phyloP scores from a whole-genome alignment of 208 protist genomes.

The Giardia duodenalis region DNA sequence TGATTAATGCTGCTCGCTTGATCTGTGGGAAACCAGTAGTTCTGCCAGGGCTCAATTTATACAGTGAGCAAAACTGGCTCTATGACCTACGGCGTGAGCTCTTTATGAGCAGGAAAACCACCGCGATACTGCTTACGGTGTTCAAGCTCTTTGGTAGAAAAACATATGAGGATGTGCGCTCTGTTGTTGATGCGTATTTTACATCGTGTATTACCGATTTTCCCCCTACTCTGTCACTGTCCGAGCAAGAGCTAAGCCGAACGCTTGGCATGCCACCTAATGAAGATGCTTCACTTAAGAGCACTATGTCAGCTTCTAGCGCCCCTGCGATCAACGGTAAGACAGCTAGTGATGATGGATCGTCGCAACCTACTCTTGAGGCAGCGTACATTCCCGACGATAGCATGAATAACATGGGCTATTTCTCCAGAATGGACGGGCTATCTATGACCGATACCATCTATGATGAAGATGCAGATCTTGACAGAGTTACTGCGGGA shows the following conservation, averaged over 20 bases:
- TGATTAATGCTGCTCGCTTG: not conserved
- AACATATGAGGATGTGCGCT: not conserved
- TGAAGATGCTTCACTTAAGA: not conserved
- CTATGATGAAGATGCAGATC: not conserved
- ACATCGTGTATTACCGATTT: not conserved
- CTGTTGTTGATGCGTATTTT: not conserved
- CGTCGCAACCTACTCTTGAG: not conserved
- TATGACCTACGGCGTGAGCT: not conserved
- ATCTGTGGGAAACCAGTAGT: not conserved
- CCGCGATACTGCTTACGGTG: not conserved
- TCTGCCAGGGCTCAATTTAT: not conserved
- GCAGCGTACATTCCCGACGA: too few relatives aligned
- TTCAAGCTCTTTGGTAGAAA: not conserved
- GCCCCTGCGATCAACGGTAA: not conserved
- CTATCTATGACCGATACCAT: not conserved
- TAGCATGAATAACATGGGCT: not conserved
- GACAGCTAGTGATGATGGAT: not conserved
- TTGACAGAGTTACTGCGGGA: not conserved
- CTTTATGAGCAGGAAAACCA: not conserved
- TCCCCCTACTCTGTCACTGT: not conserved
- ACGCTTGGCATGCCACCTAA: not conserved
- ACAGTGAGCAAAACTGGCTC: not conserved
- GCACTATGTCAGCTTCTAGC: not conserved
- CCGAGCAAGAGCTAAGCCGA: not conserved
- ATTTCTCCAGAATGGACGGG: not conserved